Evolutionary conservation across 306 rosid species (phyloP), one percentile per base, ranked within the genome.

Genomic region (Acacia acuminata): DNA sequence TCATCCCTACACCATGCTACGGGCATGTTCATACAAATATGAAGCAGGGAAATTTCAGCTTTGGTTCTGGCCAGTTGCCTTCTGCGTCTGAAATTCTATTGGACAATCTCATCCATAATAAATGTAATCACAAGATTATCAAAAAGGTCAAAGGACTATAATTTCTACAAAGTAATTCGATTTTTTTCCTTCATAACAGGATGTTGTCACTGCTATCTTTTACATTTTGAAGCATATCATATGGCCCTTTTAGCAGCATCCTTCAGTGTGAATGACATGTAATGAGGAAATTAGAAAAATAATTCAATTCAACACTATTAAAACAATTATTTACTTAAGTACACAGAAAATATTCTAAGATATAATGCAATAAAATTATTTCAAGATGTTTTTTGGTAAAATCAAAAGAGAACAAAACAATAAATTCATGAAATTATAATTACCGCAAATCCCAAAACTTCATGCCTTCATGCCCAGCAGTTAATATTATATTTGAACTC

Each of bases 381-480:
- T 61, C 27, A 73, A 80, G 76, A 22, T 78, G 5, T 55, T 22
- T 12, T 50, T 77, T 81, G 30, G 40, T 27, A 0, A 79, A 79
- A 50, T 75, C 72, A 70, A 70, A 34, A 77, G 3, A 78, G 69
- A 36, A 67, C 68, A 78, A 4, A 58, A 9, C 76, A 63, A 75
- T 10, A 60, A 56, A 42, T 43, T 79, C 27, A 38, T 38, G 27
- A 60, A 36, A 81, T 51, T 34, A 34, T 17, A 79, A 87, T 85
- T 64, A 93, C 99, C 96, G 93, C 32, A 96, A 82, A 86, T 94
- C 99, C 99, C 99, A 96, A 85, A 96, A 94, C 86, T 94, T 94
- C 27, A 96, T 85, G 81, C 97, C 94, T 75, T 91, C 98, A 81
- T 96, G 98, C 60, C 98, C 93, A 81, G 97, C 98, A 42, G 96